Percentiles rank a stretch among this genome's conserved stretches.
Evolutionary conservation across 225 moss, liverwort and hornwort species (phyloP).

Genomic region (Pseudoscleropodium purum): DNA sequence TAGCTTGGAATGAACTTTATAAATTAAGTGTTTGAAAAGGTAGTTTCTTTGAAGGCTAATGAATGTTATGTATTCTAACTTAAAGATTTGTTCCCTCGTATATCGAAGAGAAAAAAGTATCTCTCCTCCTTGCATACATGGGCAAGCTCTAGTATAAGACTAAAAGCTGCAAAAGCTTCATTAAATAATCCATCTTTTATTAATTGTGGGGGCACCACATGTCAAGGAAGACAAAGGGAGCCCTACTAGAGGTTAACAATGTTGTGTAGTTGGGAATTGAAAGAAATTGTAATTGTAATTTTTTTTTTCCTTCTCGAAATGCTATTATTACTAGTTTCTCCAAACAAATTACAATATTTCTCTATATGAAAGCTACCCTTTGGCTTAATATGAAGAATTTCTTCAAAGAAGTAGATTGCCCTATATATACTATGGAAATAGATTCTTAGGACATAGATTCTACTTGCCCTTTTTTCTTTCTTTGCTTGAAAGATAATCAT

Average conservation of each 20-base stretch:
- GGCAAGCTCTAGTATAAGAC: fast-evolving
- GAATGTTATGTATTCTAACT: too few relatives aligned
- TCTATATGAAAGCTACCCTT: background rate
- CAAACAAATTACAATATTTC: too few relatives aligned
- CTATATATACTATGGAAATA: too few relatives aligned
- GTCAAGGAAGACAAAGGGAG: background rate
- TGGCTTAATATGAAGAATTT: background rate
- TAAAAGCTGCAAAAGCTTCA: background rate
- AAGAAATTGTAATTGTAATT: background rate
- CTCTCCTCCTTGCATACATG: background rate
- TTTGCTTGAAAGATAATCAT: background rate
- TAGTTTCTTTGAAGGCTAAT: too few relatives aligned
- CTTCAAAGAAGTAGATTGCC: fast-evolving
- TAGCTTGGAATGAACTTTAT: too few relatives aligned
- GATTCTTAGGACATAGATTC: background rate
- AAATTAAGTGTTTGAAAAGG: too few relatives aligned
- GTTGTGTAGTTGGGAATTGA: fast-evolving
- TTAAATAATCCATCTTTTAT: background rate
- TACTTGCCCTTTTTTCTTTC: fast-evolving
- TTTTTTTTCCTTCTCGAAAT: fast-evolving
- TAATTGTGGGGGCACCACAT: fast-evolving
- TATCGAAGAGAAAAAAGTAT: background rate
- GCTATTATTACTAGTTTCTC: background rate
- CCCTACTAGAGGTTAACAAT: background rate
- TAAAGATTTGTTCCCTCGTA: too few relatives aligned